These are phyloP conservation scores for Candida ovalis DNA, from an alignment of 805 yeast genomes.

Conservation along the genomic window DNA sequence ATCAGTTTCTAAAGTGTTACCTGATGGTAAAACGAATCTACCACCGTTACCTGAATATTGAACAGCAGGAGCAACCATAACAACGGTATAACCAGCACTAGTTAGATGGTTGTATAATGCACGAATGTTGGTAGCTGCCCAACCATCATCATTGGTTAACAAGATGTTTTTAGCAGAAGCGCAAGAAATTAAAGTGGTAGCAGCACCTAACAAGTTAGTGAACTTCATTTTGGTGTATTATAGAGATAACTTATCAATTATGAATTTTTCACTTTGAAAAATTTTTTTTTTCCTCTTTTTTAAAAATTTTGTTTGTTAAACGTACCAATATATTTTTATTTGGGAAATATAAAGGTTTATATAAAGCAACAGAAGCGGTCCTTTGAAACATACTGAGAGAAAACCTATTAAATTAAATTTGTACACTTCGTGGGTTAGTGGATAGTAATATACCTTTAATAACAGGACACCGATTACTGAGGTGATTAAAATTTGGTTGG, in stretches of 20 bases:
- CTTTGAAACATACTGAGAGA: too few relatives aligned
- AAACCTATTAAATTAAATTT: too few relatives aligned
- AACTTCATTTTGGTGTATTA: conserved; percentile 8
- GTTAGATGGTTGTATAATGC: conserved; percentile 47
- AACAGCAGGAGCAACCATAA: conserved; percentile 48
- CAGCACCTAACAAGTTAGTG: conserved; percentile 5
- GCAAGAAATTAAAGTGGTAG: conserved; percentile 7
- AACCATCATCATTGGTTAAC: conserved; percentile 54
- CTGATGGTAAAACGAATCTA: conserved; percentile 41
- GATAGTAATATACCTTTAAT: not conserved
- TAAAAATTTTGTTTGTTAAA: too few relatives aligned
- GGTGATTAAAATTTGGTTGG: too few relatives aligned
- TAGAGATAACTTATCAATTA: not conserved
- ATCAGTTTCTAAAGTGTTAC: conserved; percentile 37
- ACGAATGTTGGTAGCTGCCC: conserved; percentile 54
- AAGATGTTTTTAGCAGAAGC: conserved; percentile 39
- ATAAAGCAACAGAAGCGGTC: not conserved
- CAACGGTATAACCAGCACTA: conserved; percentile 46
- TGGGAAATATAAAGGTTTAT: not conserved
- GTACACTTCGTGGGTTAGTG: too few relatives aligned
- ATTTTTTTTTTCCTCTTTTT: not conserved
- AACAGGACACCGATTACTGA: not conserved
- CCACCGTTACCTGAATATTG: conserved; percentile 57
- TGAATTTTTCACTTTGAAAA: not conserved
- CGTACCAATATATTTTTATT: too few relatives aligned